Evolutionary conservation across 1,284 basidiomycete genomes (phyloP), one percentile per base, ranked within the genome.

Genomic region (Mrakiaceae sp.): DNA sequence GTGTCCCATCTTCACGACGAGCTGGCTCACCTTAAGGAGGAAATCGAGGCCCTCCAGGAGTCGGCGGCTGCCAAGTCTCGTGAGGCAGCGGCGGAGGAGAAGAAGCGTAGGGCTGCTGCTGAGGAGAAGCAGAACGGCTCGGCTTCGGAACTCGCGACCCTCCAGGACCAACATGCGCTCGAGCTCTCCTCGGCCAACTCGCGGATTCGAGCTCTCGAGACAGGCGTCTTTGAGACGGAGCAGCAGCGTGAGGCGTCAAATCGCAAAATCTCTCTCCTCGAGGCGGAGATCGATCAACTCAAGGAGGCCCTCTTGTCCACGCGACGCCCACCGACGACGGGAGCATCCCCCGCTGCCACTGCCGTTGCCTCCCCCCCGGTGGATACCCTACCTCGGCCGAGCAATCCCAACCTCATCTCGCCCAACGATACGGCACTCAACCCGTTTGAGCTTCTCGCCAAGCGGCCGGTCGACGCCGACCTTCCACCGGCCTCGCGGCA

Each of bases 151-250:
- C n/a, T 56, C 6, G 50, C 49, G 0, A 82, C 85, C 16, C 73
- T 85, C 46, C 79, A 81, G 69, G 85, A 87, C 69, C 84, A 87
- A 68, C 87, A 89, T 70, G 79, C 81, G 7, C 81, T 93, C 60
- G 89, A 90, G 68, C 77, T 91, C 3, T 92, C 89, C 54, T 78
- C 83, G 12, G 82, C 88, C 11, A 85, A 87, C 52, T 87, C 87
- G 0, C 82, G 83, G 70, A 84, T 93, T 62, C 83, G 90, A 8
- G 79, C 81, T 3, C 78, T 91, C 68, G 88, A 93, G 76, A 81
- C 82, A 4, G 73, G 81, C 4, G 78, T 88, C 7, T 90, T 88
- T 74, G 82, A 87, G 6, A 83, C 88, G 66, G 83, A 83, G 40
- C 80, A 80, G 62, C 80, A 83, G 14, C 88, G 90, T 72, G 74